Percentiles rank a stretch among this genome's conserved stretches.
These are phyloP conservation scores for Osmanthus fragrans DNA, from an alignment of 257 asterid genomes.

Conservation along the genomic window DNA sequence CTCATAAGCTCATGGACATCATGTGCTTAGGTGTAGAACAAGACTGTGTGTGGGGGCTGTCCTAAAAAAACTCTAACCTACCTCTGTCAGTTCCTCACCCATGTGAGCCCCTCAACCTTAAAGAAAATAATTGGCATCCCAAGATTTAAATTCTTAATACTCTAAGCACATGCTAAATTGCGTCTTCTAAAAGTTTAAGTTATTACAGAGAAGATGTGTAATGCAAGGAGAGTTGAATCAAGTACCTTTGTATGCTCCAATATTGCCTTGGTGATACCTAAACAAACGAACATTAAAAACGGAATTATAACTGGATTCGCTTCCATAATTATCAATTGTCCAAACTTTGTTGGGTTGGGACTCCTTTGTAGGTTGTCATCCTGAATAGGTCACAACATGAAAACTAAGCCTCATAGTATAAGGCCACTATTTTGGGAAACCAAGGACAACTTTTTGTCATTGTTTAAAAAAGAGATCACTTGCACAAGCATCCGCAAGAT, in stretches of 20 bases:
- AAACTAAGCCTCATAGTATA: neutral
- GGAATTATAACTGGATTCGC: too few species aligned
- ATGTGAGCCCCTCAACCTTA: slow-evolving; percentile 41
- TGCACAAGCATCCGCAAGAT: neutral
- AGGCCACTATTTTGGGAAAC: neutral
- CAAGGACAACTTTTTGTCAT: neutral
- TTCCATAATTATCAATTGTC: too few species aligned
- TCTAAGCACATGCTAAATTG: neutral
- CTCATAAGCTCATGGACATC: slow-evolving; percentile 52
- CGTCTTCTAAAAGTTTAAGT: neutral
- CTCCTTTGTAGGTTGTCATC: neutral
- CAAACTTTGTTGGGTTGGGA: slow-evolving; percentile 13
- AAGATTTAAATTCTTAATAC: slow-evolving; percentile 11
- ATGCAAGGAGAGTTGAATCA: too few species aligned
- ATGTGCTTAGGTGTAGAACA: slow-evolving; percentile 75
- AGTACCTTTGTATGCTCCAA: too few species aligned
- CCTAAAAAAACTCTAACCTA: slow-evolving; percentile 57
- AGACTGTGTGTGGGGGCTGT: slow-evolving; percentile 53
- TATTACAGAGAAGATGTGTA: too few species aligned
- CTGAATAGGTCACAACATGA: slow-evolving; percentile 11
- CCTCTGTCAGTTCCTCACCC: slow-evolving; percentile 43
- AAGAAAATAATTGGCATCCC: slow-evolving; percentile 20
- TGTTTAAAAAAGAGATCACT: neutral
- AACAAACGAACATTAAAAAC: too few species aligned
- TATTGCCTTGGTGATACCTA: too few species aligned